Percentiles rank a stretch among this genome's conserved stretches.
These are phyloP conservation scores for Sherardia arvensis DNA, from an alignment of 257 asterid genomes.

Conservation along the genomic window DNA sequence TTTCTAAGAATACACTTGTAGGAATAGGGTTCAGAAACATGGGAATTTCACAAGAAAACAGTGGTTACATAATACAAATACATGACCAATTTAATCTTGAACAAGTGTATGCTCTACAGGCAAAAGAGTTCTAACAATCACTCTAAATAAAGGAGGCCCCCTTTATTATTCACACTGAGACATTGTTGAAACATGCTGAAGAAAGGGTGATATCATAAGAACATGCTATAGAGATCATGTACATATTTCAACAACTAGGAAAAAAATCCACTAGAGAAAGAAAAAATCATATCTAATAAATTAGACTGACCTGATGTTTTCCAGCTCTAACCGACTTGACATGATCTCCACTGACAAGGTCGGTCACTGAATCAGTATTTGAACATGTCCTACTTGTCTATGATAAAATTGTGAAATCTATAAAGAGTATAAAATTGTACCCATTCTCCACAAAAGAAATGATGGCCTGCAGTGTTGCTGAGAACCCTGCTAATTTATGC, in stretches of 20 bases:
- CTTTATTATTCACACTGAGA: not conserved
- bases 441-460: conserved; percentile 96
- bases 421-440: conserved; percentile 27
- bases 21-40: not conserved
- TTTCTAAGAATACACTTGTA: no score
- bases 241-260: not conserved
- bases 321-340: conserved; percentile 93
- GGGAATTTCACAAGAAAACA: not conserved
- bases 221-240: not conserved
- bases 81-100: not conserved
- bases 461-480: conserved; percentile 97
- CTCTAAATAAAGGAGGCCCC: not conserved
- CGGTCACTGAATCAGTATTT: conserved; percentile 13
- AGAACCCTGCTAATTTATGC: conserved; percentile 95
- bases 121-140: not conserved
- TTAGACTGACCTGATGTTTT: conserved; percentile 73
- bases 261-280: not conserved
- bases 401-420: not conserved
- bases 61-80: not conserved
- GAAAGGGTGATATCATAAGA: not conserved
- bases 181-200: not conserved
- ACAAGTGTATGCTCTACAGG: not conserved
- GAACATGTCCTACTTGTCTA: not conserved
- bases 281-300: conserved; percentile 8
- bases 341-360: conserved; percentile 64